Percentiles rank a stretch among this genome's conserved stretches.
These are phyloP conservation scores for Theileria luwenshuni DNA, from an alignment of 169 alveolate species.

Conservation along the genomic window DNA sequence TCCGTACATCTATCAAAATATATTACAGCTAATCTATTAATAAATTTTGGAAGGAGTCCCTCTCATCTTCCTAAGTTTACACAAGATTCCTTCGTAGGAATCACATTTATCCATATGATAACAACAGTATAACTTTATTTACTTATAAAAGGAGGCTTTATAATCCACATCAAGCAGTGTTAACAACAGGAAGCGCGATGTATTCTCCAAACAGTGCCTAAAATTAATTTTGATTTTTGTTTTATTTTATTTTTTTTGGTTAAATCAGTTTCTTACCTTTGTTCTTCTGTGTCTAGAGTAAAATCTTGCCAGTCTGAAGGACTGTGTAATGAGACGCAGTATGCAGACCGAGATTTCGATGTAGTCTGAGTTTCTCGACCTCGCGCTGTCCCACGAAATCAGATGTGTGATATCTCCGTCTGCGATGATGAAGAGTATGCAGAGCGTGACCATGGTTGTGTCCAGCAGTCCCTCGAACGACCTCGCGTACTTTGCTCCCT, in stretches of 20 bases:
- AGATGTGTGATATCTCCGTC: constrained; percentile 1
- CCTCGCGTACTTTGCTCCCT: constrained; percentile 34
- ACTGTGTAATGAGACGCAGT: constrained; percentile 3
- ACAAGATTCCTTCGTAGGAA: too few relatives aligned
- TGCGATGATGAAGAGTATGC: constrained; percentile 1
- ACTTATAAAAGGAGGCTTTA: too few relatives aligned
- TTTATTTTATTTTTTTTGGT: neutral
- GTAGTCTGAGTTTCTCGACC: constrained; percentile 12
- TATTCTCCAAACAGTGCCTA: constrained; percentile 24
- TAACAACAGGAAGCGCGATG: constrained; percentile 19
- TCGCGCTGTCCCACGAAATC: neutral
- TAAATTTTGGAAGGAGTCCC: too few relatives aligned
- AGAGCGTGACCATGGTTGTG: constrained; percentile 21
- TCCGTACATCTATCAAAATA: too few relatives aligned
- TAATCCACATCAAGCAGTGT: constrained; percentile 14
- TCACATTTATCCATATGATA: too few relatives aligned
- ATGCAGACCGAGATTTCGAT: constrained; percentile 2
- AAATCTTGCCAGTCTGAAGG: constrained; percentile 10
- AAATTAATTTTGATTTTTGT: neutral
- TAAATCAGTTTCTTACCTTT: constrained; percentile 5
- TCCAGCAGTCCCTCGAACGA: constrained; percentile 28
- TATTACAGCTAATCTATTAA: too few relatives aligned
- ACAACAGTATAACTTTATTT: too few relatives aligned
- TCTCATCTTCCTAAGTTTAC: too few relatives aligned
- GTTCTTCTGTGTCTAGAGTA: constrained; percentile 15